These are phyloP conservation scores for Dianthus caryophyllus DNA, from an alignment of 148 eudicot species.

Conservation along the genomic window DNA sequence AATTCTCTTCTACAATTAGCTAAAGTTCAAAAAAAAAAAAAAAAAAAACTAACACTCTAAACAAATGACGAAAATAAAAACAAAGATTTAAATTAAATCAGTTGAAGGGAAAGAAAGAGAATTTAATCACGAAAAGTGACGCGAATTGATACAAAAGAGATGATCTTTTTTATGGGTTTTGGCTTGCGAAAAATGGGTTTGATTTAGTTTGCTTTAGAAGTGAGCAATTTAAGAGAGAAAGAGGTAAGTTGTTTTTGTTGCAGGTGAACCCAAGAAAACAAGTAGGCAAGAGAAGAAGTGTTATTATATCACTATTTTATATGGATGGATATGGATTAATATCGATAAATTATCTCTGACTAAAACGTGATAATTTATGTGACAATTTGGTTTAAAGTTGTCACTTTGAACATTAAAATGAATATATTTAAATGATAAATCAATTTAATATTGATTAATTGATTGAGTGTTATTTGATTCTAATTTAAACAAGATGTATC, in stretches of 20 bases:
- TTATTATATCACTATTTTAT: too few relatives aligned
- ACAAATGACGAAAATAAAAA: neutral
- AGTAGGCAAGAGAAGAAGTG: neutral
- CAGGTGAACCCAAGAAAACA: neutral
- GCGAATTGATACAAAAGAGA: neutral
- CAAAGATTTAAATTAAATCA: neutral
- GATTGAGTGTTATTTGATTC: too few relatives aligned
- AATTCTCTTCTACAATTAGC: neutral
- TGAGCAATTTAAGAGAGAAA: neutral
- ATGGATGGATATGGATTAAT: too few relatives aligned
- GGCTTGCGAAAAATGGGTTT: conserved; percentile 1
- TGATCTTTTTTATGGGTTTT: conserved; percentile 10
- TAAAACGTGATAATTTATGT: too few relatives aligned
- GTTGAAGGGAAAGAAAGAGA: conserved; percentile 1
- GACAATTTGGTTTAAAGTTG: too few relatives aligned
- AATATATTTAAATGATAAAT: too few relatives aligned
- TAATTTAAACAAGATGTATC: too few relatives aligned
- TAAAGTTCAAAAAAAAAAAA: neutral
- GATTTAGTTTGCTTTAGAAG: neutral
- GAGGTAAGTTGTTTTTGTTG: too few relatives aligned
- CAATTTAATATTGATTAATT: too few relatives aligned
- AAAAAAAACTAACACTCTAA: neutral
- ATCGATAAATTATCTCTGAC: too few relatives aligned
- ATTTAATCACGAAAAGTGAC: conserved; percentile 19
- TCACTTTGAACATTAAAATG: too few relatives aligned